Evolutionary conservation across 345 rosid genomes (phyloP).

Genomic region (Ailanthus altissimus): DNA sequence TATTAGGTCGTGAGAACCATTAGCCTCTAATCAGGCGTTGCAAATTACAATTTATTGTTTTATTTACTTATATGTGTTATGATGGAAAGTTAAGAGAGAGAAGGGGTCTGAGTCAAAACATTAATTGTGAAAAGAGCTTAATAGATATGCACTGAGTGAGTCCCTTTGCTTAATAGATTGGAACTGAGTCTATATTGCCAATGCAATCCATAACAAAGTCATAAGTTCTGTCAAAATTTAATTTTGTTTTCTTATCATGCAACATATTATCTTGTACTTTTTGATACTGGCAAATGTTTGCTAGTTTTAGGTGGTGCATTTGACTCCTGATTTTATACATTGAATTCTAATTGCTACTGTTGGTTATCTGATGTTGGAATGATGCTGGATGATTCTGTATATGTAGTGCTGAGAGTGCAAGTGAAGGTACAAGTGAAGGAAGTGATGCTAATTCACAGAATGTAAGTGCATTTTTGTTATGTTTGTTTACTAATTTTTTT

Average conservation of each 20-base stretch:
- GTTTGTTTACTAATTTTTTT: constrained; percentile 3
- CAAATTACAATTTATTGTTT: neutral
- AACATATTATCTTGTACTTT: neutral
- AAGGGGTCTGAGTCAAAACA: neutral
- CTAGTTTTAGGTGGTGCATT: neutral
- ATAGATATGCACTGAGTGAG: neutral
- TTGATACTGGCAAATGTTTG: neutral
- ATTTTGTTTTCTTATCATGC: neutral
- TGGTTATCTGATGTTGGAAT: constrained; percentile 30
- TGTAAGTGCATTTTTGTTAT: constrained; percentile 48
- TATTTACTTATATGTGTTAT: neutral
- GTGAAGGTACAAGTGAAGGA: constrained; percentile 98
- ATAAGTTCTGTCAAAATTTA: neutral
- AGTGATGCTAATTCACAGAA: constrained; percentile 91
- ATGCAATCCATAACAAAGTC: neutral
- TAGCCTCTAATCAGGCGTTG: neutral
- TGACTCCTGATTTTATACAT: neutral
- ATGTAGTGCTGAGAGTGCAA: constrained; percentile 82
- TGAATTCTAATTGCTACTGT: neutral
- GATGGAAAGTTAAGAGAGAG: constrained; percentile 3
- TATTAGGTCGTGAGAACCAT: constrained; percentile 4
- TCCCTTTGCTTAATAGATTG: neutral
- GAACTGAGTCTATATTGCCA: neutral
- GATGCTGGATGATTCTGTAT: constrained; percentile 17
- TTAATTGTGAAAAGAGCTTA: neutral